Conservation (phyloP, 495 filamentous ascomycete species). For the Hypoxylon fuscum region DNA sequence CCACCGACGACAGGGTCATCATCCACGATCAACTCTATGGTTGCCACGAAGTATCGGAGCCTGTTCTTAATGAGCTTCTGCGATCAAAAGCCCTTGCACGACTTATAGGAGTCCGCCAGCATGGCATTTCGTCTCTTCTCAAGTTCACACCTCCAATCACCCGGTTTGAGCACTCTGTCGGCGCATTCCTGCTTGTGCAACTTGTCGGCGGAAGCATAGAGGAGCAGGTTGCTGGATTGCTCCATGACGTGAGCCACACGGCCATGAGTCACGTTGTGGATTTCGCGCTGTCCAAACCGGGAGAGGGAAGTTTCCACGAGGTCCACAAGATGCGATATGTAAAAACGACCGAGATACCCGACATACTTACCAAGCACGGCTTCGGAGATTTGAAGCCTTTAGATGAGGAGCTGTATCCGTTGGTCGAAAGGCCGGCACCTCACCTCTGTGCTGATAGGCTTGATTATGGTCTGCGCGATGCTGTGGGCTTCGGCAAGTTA, state of each 20-base stretch:
- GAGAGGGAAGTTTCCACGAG: conserved; percentile 55
- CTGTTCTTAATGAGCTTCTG: conserved; percentile 51
- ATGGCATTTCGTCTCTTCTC: conserved; percentile 51
- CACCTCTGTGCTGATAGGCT: conserved; percentile 56
- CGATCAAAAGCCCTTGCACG: conserved; percentile 47
- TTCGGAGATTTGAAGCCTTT: conserved; percentile 41
- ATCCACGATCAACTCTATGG: conserved; percentile 51
- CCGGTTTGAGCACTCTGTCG: conserved; percentile 56
- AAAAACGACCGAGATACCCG: conserved; percentile 46
- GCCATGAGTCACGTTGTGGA: conserved; percentile 56
- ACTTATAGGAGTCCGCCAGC: conserved; percentile 50
- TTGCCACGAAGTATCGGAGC: conserved; percentile 44
- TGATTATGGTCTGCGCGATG: conserved; percentile 55
- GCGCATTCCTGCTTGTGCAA: conserved; percentile 54
- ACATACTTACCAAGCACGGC: conserved; percentile 47
- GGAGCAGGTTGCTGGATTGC: conserved; percentile 55
- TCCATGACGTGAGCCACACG: conserved; percentile 57
- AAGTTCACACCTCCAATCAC: conserved; percentile 50
- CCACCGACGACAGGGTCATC: neutral
- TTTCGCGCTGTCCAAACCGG: conserved; percentile 50
- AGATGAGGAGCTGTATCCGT: conserved; percentile 52
- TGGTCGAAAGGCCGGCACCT: conserved; percentile 53
- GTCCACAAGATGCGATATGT: conserved; percentile 54
- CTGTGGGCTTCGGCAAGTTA: conserved; percentile 48
- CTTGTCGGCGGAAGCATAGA: conserved; percentile 49